Evolutionary conservation across 768 basidiomycete genomes (phyloP), one percentile per base, ranked within the genome.

Genomic region (Xerocomus potaroensis): DNA sequence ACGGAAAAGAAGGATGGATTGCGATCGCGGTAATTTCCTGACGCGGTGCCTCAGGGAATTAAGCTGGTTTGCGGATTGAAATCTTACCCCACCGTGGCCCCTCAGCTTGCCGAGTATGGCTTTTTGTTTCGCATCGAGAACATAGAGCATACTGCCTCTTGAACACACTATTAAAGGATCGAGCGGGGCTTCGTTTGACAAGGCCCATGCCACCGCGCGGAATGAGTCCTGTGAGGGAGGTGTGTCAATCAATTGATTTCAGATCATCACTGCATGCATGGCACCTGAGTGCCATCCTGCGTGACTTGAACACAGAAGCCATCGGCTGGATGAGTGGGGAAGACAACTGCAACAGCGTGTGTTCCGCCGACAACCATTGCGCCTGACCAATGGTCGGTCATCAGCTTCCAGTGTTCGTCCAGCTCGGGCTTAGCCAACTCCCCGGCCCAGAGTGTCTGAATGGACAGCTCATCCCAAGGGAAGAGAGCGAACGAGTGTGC

Each of bases 41-140:
- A 22, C 71, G n/a, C 77, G 80, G 38, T 14, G 33, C 32, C 34
- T 53, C 56, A 58, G 52, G 14, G 27, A 42, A 32, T 4, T 35
- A 36, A 27, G 11, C 3, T 18, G n/a, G 16, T 24, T 34, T 34
- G 10, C 12, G n/a, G 43, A 27, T 5, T 11, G 19, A 38, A 3
- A 34, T 66, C 80, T 68, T 66, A 86, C 87, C 30, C 81, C 83
- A 18, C 87, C 87, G 60, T 89, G 87, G 3, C 84, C 86, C 31
- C 82, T 77, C 32, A 85, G 67, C 50, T 66, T 70, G 7, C 81
- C 74, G 3, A 74, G 47, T 5, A 81, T 49, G 3, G 60, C 57
- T 32, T 67, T 66, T 16, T 59, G 64, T 41, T 63, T 64, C 9
- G 76, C 65, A 53, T 81, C 72, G 57, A 79, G 73, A 14, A 86